Evolutionary conservation across 1,139 yeast species (phyloP).

Genomic region (Taphrina wiesneri): DNA sequence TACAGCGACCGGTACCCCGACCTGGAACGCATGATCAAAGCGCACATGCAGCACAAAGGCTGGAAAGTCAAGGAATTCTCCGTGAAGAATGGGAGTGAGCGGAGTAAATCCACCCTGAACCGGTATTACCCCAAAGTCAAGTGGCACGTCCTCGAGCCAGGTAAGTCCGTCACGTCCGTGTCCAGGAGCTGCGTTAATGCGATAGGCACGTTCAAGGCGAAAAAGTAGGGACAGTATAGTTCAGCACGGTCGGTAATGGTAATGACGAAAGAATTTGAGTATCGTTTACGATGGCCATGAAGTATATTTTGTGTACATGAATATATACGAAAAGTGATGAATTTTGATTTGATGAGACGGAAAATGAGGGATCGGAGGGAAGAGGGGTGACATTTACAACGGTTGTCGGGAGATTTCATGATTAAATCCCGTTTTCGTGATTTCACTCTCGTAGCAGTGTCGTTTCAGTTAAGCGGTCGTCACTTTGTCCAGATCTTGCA

Average conservation of each 20-base stretch:
- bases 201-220: slow-evolving; percentile 14
- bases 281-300: too few species aligned
- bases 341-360: not conserved
- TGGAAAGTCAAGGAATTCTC: slow-evolving; percentile 30
- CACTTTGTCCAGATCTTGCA: not conserved
- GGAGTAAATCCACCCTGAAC: slow-evolving; percentile 22
- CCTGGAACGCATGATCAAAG: slow-evolving; percentile 12
- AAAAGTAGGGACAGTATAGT: not conserved
- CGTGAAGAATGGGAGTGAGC: slow-evolving; percentile 11
- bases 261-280: too few species aligned
- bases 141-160: slow-evolving; percentile 24
- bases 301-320: too few species aligned
- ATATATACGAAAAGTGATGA: not conserved
- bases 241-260: not conserved
- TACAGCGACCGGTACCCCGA: slow-evolving; percentile 29
- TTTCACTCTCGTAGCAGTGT: not conserved
- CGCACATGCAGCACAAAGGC: slow-evolving; percentile 23
- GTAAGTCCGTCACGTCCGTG: too few species aligned
- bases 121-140: slow-evolving; percentile 29
- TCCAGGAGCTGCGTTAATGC: not conserved
- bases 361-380: not conserved
- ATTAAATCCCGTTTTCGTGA: too few species aligned
- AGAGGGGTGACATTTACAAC: not conserved
- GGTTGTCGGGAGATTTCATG: not conserved
- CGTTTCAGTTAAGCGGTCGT: not conserved